Conservation (phyloP, 495 filamentous ascomycete species). For the Diplogelasinospora grovesii region DNA sequence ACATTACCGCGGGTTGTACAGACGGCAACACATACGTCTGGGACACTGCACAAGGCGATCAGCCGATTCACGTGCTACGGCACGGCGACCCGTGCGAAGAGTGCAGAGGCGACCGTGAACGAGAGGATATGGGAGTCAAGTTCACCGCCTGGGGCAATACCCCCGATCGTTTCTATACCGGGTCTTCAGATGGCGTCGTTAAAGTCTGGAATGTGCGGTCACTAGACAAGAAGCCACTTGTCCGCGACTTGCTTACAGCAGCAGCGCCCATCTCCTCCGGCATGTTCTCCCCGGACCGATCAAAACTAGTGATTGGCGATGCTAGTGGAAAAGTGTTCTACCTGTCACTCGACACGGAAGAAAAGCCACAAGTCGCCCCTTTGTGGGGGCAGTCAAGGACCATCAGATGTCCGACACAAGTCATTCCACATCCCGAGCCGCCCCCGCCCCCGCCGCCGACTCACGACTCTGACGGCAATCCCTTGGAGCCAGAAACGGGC, state of each 20-base stretch:
- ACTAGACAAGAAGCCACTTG: constrained; percentile 43
- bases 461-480: constrained; percentile 13
- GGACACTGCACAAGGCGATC: constrained; percentile 57
- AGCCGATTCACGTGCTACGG: constrained; percentile 56
- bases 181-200: constrained; percentile 78
- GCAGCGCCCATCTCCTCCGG: constrained; percentile 54
- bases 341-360: constrained; percentile 44
- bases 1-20: constrained; percentile 79
- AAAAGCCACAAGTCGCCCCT: constrained; percentile 12
- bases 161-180: constrained; percentile 73
- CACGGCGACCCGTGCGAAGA: constrained; percentile 67
- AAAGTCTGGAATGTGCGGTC: constrained; percentile 75
- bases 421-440: constrained; percentile 39
- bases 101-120: constrained; percentile 53
- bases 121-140: constrained; percentile 73
- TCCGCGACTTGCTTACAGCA: constrained; percentile 51
- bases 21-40: constrained; percentile 78
- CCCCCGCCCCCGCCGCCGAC: constrained; percentile 33
- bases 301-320: constrained; percentile 69
- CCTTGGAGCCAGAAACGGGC: constrained; percentile 12
- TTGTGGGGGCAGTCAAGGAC: constrained; percentile 9
- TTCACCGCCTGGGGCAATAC: constrained; percentile 72
- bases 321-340: constrained; percentile 66
- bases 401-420: constrained; percentile 32
- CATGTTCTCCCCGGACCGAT: constrained; percentile 65